A percentile compares a stretch with the other conserved stretches of the same genome.
phyloP scores from a whole-genome alignment of 108 stramenopile species.

The Cyclotella sp. region DNA sequence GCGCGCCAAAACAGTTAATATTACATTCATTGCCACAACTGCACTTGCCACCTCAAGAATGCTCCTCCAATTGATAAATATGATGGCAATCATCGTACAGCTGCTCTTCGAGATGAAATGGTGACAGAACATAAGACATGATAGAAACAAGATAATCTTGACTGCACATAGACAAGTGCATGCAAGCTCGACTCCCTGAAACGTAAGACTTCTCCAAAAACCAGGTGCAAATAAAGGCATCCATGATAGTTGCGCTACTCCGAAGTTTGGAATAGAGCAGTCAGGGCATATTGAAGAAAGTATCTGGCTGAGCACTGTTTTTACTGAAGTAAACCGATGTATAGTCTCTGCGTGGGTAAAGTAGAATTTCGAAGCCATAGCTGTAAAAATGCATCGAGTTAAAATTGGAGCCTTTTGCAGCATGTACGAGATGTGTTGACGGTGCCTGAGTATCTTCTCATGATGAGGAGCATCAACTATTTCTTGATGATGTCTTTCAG shows the following conservation, averaged over 20 bases:
- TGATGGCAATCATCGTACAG: constrained; percentile 8
- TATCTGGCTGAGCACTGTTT: not conserved
- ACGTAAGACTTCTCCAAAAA: constrained; percentile 13
- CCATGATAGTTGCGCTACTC: not conserved
- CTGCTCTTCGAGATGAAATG: constrained; percentile 23
- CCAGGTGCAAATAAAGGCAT: constrained; percentile 6
- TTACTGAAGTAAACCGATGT: not conserved
- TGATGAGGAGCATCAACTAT: constrained; percentile 7
- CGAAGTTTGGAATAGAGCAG: not conserved
- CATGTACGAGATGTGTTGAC: not conserved
- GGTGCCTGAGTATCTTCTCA: constrained; percentile 8
- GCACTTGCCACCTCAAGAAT: not conserved
- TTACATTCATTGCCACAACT: constrained; percentile 11
- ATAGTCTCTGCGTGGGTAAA: not conserved
- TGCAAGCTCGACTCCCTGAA: constrained; percentile 4
- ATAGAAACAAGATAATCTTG: constrained; percentile 1
- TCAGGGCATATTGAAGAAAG: constrained; percentile 22
- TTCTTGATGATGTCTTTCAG: constrained; percentile 22
- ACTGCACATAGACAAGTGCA: constrained; percentile 3
- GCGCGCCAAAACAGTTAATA: constrained; percentile 9
- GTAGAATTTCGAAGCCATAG: constrained; percentile 10
- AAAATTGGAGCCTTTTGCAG: constrained; percentile 18
- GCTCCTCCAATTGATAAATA: constrained; percentile 21
- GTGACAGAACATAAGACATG: constrained; percentile 14
- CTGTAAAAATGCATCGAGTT: constrained; percentile 13